Conservation (phyloP, 73 alveolate genomes). For the Tetrahymena elliotti region DNA sequence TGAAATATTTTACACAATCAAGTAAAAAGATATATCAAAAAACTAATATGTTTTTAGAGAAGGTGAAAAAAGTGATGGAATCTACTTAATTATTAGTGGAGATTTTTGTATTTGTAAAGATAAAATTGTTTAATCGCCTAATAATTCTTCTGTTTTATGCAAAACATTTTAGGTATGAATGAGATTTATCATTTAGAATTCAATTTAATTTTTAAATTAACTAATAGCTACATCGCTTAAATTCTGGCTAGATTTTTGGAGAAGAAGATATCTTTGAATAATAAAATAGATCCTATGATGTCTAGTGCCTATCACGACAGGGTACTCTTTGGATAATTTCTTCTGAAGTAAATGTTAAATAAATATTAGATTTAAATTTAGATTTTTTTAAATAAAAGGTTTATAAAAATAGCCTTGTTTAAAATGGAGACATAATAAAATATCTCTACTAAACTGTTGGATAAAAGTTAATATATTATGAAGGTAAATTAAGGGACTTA, state of each 20-base stretch:
- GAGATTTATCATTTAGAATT: neutral
- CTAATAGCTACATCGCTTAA: neutral
- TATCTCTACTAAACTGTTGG: neutral
- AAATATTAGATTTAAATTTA: neutral
- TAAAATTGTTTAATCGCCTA: neutral
- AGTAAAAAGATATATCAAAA: neutral
- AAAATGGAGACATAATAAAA: neutral
- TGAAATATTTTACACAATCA: neutral
- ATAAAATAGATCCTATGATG: neutral
- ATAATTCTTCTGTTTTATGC: neutral
- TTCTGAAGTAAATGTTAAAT: neutral
- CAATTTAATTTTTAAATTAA: neutral
- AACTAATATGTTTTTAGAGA: neutral
- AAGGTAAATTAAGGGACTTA: neutral
- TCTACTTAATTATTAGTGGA: neutral
- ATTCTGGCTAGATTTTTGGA: neutral
- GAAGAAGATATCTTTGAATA: neutral
- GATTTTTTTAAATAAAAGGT: neutral
- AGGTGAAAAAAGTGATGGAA: neutral
- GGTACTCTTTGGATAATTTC: neutral
- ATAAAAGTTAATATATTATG: neutral
- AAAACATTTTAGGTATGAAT: neutral
- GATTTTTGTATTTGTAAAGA: neutral
- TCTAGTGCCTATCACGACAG: neutral
- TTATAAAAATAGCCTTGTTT: neutral